A percentile compares a stretch with the other conserved stretches of the same genome.
Evolutionary conservation across 2,329 filamentous ascomycete genomes (phyloP).

Genomic region (Aspergillus udagawae): DNA sequence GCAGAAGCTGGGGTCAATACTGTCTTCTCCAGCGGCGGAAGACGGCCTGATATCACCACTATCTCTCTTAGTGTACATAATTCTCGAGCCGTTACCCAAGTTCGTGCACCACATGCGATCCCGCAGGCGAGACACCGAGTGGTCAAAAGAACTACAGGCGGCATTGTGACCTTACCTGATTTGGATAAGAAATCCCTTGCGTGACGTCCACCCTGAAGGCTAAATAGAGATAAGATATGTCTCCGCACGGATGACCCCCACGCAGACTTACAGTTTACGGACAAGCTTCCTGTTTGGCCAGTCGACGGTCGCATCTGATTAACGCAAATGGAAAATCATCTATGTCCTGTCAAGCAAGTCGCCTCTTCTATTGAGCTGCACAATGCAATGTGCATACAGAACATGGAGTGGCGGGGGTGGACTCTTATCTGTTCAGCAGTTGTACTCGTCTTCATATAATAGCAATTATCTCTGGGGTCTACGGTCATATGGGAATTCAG

Average conservation of each 20-base stretch:
- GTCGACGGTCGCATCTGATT: conserved; percentile 23
- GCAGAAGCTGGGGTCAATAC: conserved; percentile 80
- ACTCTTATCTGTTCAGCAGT: neutral
- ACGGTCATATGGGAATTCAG: neutral
- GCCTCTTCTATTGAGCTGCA: neutral
- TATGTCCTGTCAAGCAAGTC: neutral
- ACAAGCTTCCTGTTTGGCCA: neutral
- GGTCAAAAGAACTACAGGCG: neutral
- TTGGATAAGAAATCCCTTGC: conserved; percentile 33
- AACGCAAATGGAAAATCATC: conserved; percentile 22
- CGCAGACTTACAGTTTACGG: neutral
- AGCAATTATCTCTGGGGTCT: neutral
- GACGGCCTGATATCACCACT: neutral
- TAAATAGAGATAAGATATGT: conserved; percentile 1
- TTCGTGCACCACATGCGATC: conserved; percentile 16
- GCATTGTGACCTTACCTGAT: conserved; percentile 28
- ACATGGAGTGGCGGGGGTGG: neutral
- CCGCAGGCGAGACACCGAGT: neutral
- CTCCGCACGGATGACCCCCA: conserved; percentile 2
- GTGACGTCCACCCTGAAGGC: neutral
- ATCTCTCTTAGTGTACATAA: conserved; percentile 8
- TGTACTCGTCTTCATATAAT: neutral
- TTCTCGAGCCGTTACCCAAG: conserved; percentile 4
- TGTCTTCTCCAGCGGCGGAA: conserved; percentile 67
- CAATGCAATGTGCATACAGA: neutral